Evolutionary conservation across 176 grass and related monocot species (phyloP).

Genomic region (Poa pratensis): DNA sequence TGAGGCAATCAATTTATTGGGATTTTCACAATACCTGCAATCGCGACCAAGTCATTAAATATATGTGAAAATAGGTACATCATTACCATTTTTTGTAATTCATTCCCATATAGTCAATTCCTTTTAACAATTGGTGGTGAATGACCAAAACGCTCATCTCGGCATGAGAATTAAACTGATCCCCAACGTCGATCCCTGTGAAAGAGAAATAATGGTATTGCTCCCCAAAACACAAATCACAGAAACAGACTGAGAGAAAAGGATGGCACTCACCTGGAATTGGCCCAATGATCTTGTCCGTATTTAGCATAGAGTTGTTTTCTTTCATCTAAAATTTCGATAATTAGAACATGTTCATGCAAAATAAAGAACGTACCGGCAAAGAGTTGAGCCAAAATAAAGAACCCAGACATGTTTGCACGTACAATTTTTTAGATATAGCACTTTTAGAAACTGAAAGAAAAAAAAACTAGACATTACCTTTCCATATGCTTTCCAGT

Average conservation of each 20-base stretch:
- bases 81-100: constrained; percentile 66
- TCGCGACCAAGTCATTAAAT: neutral
- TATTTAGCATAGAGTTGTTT: constrained; percentile 52
- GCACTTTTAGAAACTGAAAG: neutral
- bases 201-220: neutral
- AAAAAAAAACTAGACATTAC: constrained; percentile 6
- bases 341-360: neutral
- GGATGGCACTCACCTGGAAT: constrained; percentile 45
- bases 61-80: neutral
- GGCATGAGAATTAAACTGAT: constrained; percentile 77
- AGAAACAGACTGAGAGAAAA: neutral
- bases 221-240: neutral
- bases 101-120: constrained; percentile 84
- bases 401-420: neutral
- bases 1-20: too few relatives aligned
- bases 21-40: too few relatives aligned
- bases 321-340: constrained; percentile 55
- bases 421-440: neutral
- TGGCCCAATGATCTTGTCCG: constrained; percentile 58
- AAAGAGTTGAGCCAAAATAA: too few relatives aligned
- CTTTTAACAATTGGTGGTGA: constrained; percentile 91
- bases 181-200: constrained; percentile 72
- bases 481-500: constrained; percentile 66
- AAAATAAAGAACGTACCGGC: neutral
- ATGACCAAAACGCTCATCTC: constrained; percentile 87